These are phyloP conservation scores for Neurospora pannonica DNA, from an alignment of 495 filamentous ascomycete genomes.

Conservation along the genomic window DNA sequence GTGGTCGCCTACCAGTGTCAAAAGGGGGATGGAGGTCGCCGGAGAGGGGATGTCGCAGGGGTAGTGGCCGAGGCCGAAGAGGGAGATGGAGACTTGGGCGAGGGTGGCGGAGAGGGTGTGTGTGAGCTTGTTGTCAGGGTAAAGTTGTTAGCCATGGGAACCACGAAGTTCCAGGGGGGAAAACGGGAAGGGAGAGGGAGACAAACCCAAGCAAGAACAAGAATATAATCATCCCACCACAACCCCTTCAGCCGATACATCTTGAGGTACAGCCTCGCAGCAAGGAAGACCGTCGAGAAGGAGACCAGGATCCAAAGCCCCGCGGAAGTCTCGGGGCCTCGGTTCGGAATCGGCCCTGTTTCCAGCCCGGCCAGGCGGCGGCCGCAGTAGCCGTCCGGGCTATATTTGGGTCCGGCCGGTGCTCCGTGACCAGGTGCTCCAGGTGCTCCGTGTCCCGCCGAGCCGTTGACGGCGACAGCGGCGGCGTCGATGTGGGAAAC, in stretches of 20 bases:
- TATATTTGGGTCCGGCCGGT: background rate
- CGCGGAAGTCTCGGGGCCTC: slow-evolving; percentile 17
- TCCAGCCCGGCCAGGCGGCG: background rate
- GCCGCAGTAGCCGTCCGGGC: background rate
- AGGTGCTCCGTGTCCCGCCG: background rate
- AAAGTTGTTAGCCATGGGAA: background rate
- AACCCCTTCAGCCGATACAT: slow-evolving; percentile 18
- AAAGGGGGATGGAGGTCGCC: background rate
- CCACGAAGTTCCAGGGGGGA: no score
- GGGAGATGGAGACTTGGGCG: background rate
- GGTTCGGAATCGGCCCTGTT: background rate
- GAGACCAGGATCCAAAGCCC: slow-evolving; percentile 18
- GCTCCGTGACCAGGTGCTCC: background rate
- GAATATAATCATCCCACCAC: slow-evolving; percentile 25
- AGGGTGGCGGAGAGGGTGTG: background rate
- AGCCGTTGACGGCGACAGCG: background rate
- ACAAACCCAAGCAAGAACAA: slow-evolving; percentile 17
- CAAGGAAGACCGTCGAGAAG: slow-evolving; percentile 16
- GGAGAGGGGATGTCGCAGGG: slow-evolving; percentile 16
- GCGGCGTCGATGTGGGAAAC: background rate
- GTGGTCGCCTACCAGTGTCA: slow-evolving; percentile 9
- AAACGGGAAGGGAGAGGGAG: no score
- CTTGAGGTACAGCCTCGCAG: slow-evolving; percentile 21
- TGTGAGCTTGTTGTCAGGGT: background rate
- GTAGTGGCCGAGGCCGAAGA: slow-evolving; percentile 21